Evolutionary conservation across 2,329 filamentous ascomycete species (phyloP).

Genomic region (Exophiala sp.): DNA sequence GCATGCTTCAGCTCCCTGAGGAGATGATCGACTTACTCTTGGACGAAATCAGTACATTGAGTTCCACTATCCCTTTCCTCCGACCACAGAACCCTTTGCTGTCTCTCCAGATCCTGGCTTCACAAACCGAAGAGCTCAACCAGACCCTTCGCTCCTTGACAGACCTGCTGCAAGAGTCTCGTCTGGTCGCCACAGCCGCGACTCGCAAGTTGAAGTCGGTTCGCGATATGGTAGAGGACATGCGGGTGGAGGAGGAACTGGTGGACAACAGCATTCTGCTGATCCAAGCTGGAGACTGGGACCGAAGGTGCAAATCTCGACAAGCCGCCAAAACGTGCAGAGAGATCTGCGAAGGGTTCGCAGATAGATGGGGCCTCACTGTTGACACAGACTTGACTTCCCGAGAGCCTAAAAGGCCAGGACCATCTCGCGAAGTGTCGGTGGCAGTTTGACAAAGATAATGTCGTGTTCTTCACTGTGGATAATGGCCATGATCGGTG

Average conservation of each 20-base stretch:
- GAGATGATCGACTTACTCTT: constrained; percentile 53
- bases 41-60: constrained; percentile 50
- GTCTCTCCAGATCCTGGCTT: constrained; percentile 63
- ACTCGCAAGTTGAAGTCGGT: constrained; percentile 72
- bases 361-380: constrained; percentile 40
- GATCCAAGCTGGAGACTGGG: constrained; percentile 78
- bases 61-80: constrained; percentile 47
- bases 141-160: constrained; percentile 78
- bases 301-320: constrained; percentile 64
- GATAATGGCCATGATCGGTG: not conserved
- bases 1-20: constrained; percentile 42
- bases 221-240: constrained; percentile 77
- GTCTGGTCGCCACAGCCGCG: constrained; percentile 78
- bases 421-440: constrained; percentile 2
- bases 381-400: constrained; percentile 15
- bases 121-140: constrained; percentile 65
- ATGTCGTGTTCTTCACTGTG: no score
- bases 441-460: constrained; percentile 1
- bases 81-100: constrained; percentile 49
- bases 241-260: constrained; percentile 74
- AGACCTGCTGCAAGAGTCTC: constrained; percentile 89
- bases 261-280: constrained; percentile 76
- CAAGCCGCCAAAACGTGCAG: constrained; percentile 79
- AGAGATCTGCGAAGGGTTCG: constrained; percentile 86
- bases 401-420: not conserved